A percentile compares a stretch with the other conserved stretches of the same genome.
phyloP scores from a whole-genome alignment of 2,329 filamentous ascomycete genomes.

The Microthyrium microscopicum region DNA sequence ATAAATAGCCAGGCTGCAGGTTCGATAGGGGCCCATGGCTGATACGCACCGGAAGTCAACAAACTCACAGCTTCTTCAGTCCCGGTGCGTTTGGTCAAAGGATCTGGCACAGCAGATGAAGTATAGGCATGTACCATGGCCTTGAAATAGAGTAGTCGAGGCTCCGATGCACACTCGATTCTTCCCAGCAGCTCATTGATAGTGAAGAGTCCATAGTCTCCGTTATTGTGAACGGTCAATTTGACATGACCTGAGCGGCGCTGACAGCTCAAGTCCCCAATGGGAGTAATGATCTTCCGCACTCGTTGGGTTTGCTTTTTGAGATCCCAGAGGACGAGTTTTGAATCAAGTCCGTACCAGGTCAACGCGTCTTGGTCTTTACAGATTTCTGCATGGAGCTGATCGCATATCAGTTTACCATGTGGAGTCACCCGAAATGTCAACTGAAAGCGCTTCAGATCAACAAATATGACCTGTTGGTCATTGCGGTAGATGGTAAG shows the following conservation, averaged over 20 bases:
- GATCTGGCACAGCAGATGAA: constrained; percentile 18
- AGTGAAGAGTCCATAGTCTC: constrained; percentile 31
- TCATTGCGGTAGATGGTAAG: constrained; percentile 34
- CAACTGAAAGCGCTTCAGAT: constrained; percentile 37
- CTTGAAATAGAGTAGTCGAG: constrained; percentile 11
- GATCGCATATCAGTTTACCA: constrained; percentile 27
- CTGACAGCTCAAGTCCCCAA: constrained; percentile 21
- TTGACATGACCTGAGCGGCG: constrained; percentile 26
- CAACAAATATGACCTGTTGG: constrained; percentile 21
- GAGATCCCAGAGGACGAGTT: constrained; percentile 36
- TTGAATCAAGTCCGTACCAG: constrained; percentile 41
- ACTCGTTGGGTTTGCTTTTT: constrained; percentile 24
- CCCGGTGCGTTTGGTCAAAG: constrained; percentile 17
- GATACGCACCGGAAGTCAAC: constrained; percentile 10
- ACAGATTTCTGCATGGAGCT: constrained; percentile 38
- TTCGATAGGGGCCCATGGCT: constrained; percentile 10
- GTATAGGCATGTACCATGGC: constrained; percentile 23
- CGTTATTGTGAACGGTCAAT: constrained; percentile 20
- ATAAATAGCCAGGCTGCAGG: constrained; percentile 9
- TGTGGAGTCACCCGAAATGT: constrained; percentile 33
- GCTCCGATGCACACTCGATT: constrained; percentile 8
- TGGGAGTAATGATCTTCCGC: constrained; percentile 38
- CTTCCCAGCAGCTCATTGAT: constrained; percentile 8
- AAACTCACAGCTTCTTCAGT: constrained; percentile 16
- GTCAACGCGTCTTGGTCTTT: constrained; percentile 42